Evolutionary conservation across 352 stramenopile species (phyloP).

Genomic region (Ophiocytium majus): DNA sequence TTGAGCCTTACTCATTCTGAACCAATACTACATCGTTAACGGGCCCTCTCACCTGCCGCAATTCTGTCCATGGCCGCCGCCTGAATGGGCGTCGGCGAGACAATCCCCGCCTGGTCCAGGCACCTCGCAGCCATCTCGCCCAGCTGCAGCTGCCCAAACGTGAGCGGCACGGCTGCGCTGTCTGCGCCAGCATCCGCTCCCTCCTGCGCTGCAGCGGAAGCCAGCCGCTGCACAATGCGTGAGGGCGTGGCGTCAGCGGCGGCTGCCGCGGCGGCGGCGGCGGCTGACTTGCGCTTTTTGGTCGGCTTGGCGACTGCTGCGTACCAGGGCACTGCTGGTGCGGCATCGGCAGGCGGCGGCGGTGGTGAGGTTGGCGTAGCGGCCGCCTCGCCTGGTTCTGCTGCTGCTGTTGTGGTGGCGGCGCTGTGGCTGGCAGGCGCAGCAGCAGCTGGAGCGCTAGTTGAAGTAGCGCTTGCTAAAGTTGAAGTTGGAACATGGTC

Average conservation of each 20-base stretch:
- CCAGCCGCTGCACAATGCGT: not conserved
- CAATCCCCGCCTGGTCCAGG: conserved; percentile 43
- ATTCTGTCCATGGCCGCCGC: conserved; percentile 45
- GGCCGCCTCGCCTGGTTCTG: too few relatives aligned
- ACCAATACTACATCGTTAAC: too few relatives aligned
- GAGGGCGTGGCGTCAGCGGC: conserved; percentile 33
- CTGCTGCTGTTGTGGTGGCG: too few relatives aligned
- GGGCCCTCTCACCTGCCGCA: not conserved
- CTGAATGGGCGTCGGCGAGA: conserved; percentile 46
- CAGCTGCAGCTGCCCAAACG: conserved; percentile 45
- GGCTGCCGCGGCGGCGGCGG: conserved; percentile 26
- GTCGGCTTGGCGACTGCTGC: conserved; percentile 36
- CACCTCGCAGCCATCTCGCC: conserved; percentile 29
- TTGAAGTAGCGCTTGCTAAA: too few relatives aligned
- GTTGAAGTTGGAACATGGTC: too few relatives aligned
- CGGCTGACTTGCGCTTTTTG: conserved; percentile 29
- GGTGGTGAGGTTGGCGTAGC: too few relatives aligned
- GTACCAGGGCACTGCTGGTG: conserved; percentile 33
- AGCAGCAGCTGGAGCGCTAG: too few relatives aligned
- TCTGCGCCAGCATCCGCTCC: not conserved
- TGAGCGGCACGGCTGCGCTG: not conserved
- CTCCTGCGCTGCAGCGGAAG: not conserved
- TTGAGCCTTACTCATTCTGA: too few relatives aligned
- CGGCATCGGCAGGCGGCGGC: too few relatives aligned
- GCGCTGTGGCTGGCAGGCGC: too few relatives aligned